Conservation (phyloP, 768 basidiomycete species). For the Pleurotus djamor region DNA sequence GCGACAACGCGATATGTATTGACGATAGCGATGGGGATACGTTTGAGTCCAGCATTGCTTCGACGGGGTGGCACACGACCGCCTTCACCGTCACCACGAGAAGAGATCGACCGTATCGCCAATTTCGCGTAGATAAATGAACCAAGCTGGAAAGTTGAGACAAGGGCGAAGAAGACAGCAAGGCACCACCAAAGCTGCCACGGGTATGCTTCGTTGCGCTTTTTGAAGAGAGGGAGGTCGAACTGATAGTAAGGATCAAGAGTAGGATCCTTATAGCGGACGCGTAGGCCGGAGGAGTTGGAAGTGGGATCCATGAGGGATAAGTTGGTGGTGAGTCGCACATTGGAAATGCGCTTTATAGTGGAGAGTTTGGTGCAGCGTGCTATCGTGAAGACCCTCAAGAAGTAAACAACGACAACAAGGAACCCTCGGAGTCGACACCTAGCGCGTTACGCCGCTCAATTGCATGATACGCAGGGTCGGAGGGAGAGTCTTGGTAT, state of each 20-base stretch:
- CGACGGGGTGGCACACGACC: no score
- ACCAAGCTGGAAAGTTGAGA: neutral
- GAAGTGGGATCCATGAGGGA: no score
- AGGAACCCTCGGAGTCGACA: no score
- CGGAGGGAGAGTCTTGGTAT: no score
- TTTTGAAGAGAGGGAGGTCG: neutral
- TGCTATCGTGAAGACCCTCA: no score
- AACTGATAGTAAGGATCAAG: neutral
- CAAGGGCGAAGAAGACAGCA: neutral
- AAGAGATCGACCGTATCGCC: neutral
- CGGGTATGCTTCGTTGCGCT: constrained; percentile 1
- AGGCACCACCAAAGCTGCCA: constrained; percentile 5
- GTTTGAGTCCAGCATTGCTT: neutral
- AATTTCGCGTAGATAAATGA: neutral
- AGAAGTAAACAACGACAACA: no score
- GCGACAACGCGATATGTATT: constrained; percentile 15
- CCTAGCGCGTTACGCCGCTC: no score
- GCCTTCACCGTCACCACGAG: neutral
- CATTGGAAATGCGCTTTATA: no score
- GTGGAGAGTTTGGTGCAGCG: no score
- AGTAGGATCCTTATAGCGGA: neutral
- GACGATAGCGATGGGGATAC: constrained; percentile 11
- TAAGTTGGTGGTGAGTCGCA: no score
- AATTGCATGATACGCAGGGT: no score
- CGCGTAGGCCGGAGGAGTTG: neutral